Evolutionary conservation across 495 filamentous ascomycete species (phyloP), one percentile per base, ranked within the genome.

Genomic region (Apiosordaria backusii): DNA sequence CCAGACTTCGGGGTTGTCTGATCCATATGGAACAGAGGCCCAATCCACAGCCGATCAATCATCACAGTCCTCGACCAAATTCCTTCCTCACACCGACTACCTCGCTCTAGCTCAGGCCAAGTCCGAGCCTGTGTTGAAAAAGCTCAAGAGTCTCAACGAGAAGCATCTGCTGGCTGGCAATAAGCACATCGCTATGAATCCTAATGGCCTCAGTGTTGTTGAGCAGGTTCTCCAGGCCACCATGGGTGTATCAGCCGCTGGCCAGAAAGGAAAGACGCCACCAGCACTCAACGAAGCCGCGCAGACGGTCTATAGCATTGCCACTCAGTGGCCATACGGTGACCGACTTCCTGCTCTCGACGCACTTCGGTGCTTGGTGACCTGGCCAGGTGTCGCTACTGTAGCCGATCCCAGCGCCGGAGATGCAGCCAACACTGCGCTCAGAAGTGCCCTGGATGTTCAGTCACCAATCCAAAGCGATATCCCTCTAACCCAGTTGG

Each of bases 341-440:
- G 87, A 90, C 65, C 87, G 92, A 58, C 84, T 99, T 3, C 92
- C 96, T 3, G 90, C 85, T 15, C 83, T 98, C 54, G 96, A 97
- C 78, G 81, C 97, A 19, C 83, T 97, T 1, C 91, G 94, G 22
- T 84, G 94, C 45, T 79, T 95, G 21, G 88, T 90, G 2, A 87
- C 87, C 23, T 87, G 87, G 23, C 85, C 90, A 2, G 76, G 78
- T 26, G 79, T 82, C n/a, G 88, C 90, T 7, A 80, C 83, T 6
- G 84, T 84, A 65, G 70, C 74, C 2, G 76, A 81, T 25, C 65
- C 71, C 1, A 60, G 67, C 21, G 75, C 75, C 45, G 81, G 81
- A 40, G 88, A 80, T 58, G 76, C 88, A 13, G 76, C 89, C 7
- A 81, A 89, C 26, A 22, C 73, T 25, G 69, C 63, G 35, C 66